These are phyloP conservation scores for Gloeophyllum trabeum DNA, from an alignment of 768 basidiomycete genomes.

Conservation along the genomic window DNA sequence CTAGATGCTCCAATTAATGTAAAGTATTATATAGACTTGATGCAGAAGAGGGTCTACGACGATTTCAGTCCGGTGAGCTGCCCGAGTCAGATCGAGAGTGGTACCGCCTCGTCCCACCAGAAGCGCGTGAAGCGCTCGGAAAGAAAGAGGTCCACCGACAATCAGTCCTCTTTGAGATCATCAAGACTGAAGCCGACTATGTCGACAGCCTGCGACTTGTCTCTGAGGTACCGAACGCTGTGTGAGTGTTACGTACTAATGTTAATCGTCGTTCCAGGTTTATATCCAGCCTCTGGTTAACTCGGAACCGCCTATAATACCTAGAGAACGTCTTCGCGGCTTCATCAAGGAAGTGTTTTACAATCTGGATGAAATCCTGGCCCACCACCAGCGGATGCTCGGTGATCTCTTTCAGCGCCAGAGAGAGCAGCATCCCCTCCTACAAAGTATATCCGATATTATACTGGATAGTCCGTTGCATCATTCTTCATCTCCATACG, in stretches of 20 bases:
- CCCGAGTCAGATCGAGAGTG: conserved; percentile 70
- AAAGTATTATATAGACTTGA: conserved; percentile 27
- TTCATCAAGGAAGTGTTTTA: conserved; percentile 81
- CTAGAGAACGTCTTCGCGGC: conserved; percentile 34
- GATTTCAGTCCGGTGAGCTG: conserved; percentile 59
- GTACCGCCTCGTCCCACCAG: conserved; percentile 67
- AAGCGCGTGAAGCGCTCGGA: conserved; percentile 58
- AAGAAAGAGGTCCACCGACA: conserved; percentile 78
- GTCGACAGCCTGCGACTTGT: conserved; percentile 68
- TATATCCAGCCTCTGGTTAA: conserved; percentile 58
- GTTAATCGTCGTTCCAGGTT: too few species aligned
- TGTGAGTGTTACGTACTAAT: too few species aligned
- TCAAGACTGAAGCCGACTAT: conserved; percentile 86
- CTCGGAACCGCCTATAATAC: conserved; percentile 57
- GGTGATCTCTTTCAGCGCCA: conserved; percentile 70
- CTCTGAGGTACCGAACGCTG: conserved; percentile 38
- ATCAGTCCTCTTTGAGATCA: conserved; percentile 78
- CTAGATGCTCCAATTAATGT: background rate
- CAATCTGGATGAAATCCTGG: conserved; percentile 61
- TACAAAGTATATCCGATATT: conserved; percentile 78
- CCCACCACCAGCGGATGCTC: conserved; percentile 60
- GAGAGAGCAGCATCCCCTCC: conserved; percentile 72
- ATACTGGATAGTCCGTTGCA: conserved; percentile 58
- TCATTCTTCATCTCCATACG: conserved; percentile 2
- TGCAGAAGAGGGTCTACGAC: conserved; percentile 49